Percentiles rank a stretch among this genome's conserved stretches.
Conservation (phyloP, 176 grass and related monocot genomes). For the Zoysia japonica region DNA sequence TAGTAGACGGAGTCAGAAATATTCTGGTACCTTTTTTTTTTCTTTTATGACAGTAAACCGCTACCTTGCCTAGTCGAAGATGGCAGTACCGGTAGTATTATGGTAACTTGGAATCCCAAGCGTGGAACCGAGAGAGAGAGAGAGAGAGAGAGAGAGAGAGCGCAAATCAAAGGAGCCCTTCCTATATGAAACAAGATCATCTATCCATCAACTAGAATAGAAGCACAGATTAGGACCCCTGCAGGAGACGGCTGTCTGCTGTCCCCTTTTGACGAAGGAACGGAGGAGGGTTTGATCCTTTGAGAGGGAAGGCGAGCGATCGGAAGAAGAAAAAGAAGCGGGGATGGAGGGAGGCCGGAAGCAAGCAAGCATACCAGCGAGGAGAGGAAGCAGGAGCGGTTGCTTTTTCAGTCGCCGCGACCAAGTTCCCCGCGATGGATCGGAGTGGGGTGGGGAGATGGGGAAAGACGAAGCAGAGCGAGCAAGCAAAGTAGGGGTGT, state of each 20-base stretch:
- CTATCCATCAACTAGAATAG: neutral
- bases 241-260: neutral
- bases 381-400: neutral
- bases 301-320: neutral
- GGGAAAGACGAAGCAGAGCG: neutral
- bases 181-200: neutral
- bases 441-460: neutral
- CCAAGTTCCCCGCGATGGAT: too few species aligned
- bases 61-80: neutral
- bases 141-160: neutral
- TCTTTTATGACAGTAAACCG: too few species aligned
- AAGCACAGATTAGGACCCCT: neutral
- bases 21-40: neutral
- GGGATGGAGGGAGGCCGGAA: neutral
- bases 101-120: neutral
- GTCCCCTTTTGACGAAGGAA: neutral
- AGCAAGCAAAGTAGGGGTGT: neutral
- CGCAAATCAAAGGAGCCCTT: neutral
- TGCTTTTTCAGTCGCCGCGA: neutral
- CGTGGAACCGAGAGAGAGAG: neutral
- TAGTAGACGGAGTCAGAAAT: neutral
- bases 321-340: neutral
- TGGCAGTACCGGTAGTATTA: neutral
- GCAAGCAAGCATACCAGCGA: constrained; percentile 1
- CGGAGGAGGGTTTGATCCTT: neutral